A percentile compares a stretch with the other conserved stretches of the same genome.
These are phyloP conservation scores for Canna indica DNA, from an alignment of 176 grass and related monocot genomes.

Conservation along the genomic window DNA sequence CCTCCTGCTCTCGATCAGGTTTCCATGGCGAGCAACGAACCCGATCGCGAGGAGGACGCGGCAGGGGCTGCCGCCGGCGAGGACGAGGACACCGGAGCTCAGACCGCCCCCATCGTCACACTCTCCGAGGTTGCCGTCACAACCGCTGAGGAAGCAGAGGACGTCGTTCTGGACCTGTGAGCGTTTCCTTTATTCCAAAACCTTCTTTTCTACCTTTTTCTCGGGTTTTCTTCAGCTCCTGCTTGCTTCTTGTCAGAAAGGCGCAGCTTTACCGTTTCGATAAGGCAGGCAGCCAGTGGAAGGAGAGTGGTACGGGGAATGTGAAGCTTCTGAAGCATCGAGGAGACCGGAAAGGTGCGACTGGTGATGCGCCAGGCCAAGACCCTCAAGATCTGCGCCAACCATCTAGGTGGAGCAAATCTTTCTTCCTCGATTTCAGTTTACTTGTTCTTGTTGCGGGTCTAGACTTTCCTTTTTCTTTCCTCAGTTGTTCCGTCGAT, in stretches of 20 bases:
- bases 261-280: conserved; percentile 69
- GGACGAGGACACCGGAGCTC: conserved; percentile 80
- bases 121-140: conserved; percentile 64
- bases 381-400: conserved; percentile 84
- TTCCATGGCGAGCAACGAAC: conserved; percentile 29
- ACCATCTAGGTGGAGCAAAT: conserved; percentile 55
- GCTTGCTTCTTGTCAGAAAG: conserved; percentile 34
- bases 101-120: conserved; percentile 64
- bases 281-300: conserved; percentile 73
- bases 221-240: no score
- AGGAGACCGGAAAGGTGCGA: conserved; percentile 61
- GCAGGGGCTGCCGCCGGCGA: conserved; percentile 33
- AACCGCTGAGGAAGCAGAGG: conserved; percentile 79
- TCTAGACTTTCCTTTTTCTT: not conserved
- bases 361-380: conserved; percentile 77
- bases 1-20: not conserved
- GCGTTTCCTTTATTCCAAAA: not conserved
- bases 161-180: conserved; percentile 61
- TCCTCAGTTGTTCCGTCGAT: conserved; percentile 6
- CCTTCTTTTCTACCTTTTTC: no score
- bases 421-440: no score
- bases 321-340: conserved; percentile 77
- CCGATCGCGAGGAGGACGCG: conserved; percentile 17
- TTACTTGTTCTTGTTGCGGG: not conserved
- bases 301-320: conserved; percentile 63